Base-by-base conservation (phyloP, 176 grass and related monocot genomes). In the Chloris gayana region DNA sequence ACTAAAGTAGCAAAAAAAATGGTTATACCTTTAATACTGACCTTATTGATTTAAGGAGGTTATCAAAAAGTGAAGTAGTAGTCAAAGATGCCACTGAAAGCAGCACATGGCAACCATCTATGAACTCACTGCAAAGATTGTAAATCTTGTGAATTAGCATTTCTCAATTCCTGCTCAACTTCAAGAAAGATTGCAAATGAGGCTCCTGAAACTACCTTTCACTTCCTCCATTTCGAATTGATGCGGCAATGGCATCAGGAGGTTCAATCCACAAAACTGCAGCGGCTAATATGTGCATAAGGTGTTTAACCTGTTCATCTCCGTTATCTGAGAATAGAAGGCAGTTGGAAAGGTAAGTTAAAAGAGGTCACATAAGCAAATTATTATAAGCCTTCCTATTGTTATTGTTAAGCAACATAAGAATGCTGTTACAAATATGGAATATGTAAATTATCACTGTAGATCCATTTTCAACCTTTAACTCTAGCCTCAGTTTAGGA, bases 71-170 rank as follows among this genome's bases (percentile, higher is more conserved):
- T 70, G 64, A 51, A 33, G 78, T 81, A 77, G 69, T 93, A 75
- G 90, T 95, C 56, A 95, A 84, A 85, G 96, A 93, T 45, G 90
- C 90, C 75, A 95, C 85, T 58, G 96, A 93, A 87, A 98, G 92
- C n/a, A 98, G 86, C 30, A 74, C 86, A 79, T 98, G 92, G 68
- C 92, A 98, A 77, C 92, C 92, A 89, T 98, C 96, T 82, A 98
- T 83, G 34, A 98, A 93, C 86, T 98, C 96, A 91, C 96, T 98
- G 79, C 63, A 75, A 73, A 79, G 80, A 64, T 27, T 61, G 35
- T 67, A 26, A 70, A 89, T 64, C 54, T 47, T n/a, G 1, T 4
- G 21, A 72, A 80, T 89, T 50, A 87, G 70, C 65, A 89, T 83
- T 80, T 77, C 14, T 75, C 51, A 83, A 80, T 1, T 58, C 39